Conservation (phyloP, 805 yeast genomes). For the Kazachstania africana region DNA sequence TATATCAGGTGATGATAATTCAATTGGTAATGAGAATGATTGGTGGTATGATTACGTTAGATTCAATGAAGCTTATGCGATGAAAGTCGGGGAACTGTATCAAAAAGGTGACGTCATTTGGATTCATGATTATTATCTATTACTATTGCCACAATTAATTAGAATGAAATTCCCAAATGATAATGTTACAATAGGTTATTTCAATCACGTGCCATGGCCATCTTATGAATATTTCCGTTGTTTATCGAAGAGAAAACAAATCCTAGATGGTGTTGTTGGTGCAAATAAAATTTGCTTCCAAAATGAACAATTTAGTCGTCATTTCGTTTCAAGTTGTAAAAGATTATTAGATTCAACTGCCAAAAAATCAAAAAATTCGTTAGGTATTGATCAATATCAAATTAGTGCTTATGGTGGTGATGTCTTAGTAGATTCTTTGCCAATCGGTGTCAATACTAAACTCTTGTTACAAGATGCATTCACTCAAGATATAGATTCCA, state of each 20-base stretch:
- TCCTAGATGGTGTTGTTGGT: constrained; percentile 87
- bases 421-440: constrained; percentile 62
- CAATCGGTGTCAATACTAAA: constrained; percentile 80
- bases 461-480: constrained; percentile 51
- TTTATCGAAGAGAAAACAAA: constrained; percentile 66
- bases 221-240: constrained; percentile 89
- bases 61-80: constrained; percentile 83
- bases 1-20: neutral
- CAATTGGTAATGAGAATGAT: constrained; percentile 39
- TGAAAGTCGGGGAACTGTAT: constrained; percentile 60
- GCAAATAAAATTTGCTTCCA: constrained; percentile 82
- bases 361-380: constrained; percentile 20
- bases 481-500: constrained; percentile 38
- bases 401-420: constrained; percentile 66
- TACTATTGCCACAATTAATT: constrained; percentile 71
- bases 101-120: constrained; percentile 84
- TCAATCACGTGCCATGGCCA: constrained; percentile 88
- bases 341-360: constrained; percentile 78
- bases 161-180: constrained; percentile 45
- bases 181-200: constrained; percentile 64
- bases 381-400: constrained; percentile 23
- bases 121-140: constrained; percentile 83
- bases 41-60: constrained; percentile 87
- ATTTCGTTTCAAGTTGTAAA: constrained; percentile 82
- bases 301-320: constrained; percentile 74